Percentiles rank a stretch among this genome's conserved stretches.
phyloP scores from a whole-genome alignment of 2,329 filamentous ascomycete species.

The Venturia effusa region DNA sequence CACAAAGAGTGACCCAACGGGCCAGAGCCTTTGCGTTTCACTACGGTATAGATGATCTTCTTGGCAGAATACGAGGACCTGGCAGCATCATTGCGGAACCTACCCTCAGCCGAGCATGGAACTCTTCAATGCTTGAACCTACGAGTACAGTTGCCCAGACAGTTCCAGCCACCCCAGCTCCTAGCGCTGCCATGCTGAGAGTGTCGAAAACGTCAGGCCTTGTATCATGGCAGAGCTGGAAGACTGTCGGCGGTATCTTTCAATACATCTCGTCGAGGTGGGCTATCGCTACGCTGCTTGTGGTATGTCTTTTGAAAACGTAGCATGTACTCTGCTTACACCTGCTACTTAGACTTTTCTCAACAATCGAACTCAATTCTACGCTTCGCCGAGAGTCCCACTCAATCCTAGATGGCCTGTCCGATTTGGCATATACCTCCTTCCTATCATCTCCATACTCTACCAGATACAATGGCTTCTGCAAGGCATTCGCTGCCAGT shows the following conservation, averaged over 20 bases:
- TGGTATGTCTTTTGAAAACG: constrained; percentile 35
- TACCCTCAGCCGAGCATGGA: constrained; percentile 24
- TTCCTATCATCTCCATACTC: constrained; percentile 60
- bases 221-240: neutral
- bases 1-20: constrained; percentile 60
- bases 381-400: constrained; percentile 75
- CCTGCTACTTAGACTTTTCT: constrained; percentile 40
- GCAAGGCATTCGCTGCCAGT: constrained; percentile 86
- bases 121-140: constrained; percentile 28
- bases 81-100: constrained; percentile 50
- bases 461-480: constrained; percentile 60
- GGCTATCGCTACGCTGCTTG: constrained; percentile 78
- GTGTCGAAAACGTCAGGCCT: neutral
- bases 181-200: neutral
- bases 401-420: constrained; percentile 65
- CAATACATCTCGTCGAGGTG: constrained; percentile 78
- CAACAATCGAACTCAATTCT: constrained; percentile 86
- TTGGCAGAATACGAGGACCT: constrained; percentile 40
- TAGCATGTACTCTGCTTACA: neutral
- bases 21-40: constrained; percentile 50
- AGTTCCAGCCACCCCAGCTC: neutral
- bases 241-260: constrained; percentile 4
- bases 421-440: constrained; percentile 57
- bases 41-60: constrained; percentile 47
- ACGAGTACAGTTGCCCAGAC: constrained; percentile 15